These are phyloP conservation scores for Phytophthora hibernalis DNA, from an alignment of 352 stramenopile species.

Conservation along the genomic window DNA sequence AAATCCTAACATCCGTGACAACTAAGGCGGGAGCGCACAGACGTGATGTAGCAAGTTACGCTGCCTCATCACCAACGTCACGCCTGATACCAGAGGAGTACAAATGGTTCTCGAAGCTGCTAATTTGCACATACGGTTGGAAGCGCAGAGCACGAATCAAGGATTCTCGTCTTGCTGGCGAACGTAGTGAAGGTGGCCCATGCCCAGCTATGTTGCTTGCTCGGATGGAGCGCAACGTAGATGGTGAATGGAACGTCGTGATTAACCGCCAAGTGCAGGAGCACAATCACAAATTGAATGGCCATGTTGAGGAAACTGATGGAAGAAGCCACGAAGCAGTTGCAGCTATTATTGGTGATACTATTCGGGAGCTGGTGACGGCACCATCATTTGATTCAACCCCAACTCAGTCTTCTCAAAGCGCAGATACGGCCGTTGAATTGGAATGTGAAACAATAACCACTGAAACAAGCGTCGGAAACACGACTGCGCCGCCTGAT, in stretches of 20 bases:
- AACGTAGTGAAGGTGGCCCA: constrained; percentile 22
- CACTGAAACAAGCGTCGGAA: constrained; percentile 12
- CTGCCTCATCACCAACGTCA: constrained; percentile 19
- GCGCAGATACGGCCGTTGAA: constrained; percentile 7
- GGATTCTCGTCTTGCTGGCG: constrained; percentile 5
- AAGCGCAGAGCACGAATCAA: constrained; percentile 71
- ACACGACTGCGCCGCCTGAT: neutral
- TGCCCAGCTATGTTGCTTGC: constrained; percentile 79
- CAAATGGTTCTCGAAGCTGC: constrained; percentile 82
- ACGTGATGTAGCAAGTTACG: constrained; percentile 46
- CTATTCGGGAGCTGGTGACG: constrained; percentile 1
- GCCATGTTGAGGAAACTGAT: constrained; percentile 28
- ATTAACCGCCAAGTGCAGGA: constrained; percentile 72
- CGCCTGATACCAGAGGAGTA: constrained; percentile 59
- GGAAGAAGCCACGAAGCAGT: constrained; percentile 6
- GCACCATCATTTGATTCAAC: constrained; percentile 10
- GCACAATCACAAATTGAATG: constrained; percentile 62
- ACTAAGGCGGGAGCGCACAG: constrained; percentile 27
- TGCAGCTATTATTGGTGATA: constrained; percentile 7
- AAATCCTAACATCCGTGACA: constrained; percentile 36
- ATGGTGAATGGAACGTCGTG: constrained; percentile 68
- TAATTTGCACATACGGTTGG: constrained; percentile 82
- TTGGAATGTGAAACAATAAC: constrained; percentile 17
- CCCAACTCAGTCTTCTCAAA: constrained; percentile 1
- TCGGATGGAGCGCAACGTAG: constrained; percentile 66